Base-by-base conservation (phyloP, 2,329 filamentous ascomycete species). In the Harringtonia lauricola region DNA sequence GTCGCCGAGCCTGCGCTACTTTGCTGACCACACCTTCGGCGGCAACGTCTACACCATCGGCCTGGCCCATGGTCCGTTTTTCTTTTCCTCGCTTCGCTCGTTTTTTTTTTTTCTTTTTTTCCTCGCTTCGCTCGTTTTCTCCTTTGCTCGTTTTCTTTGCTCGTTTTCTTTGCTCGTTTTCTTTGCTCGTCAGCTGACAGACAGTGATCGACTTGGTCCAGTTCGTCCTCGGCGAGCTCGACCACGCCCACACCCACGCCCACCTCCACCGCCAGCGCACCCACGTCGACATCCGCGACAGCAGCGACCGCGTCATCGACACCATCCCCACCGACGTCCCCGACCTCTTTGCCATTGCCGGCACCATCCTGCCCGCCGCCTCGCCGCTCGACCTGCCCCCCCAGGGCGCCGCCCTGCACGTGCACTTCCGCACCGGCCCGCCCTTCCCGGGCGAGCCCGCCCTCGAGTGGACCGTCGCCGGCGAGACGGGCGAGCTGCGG, bases 401-500 rank as follows among this genome's bases (percentile, higher is more conserved):
- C 17, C 9, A 4, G 8, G 60, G 59, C 8, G 68, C 71, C 0
- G 63, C 64, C 0, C 51, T 74, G 0, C 62, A 63, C 1, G 49
- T 67, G n/a, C 64, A 64, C 5, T 64, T 70, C 48, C 66, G 68
- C 4, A 64, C 65, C 14, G 72, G 73, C 0, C 61, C 65, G 15
- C 62, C 67, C 0, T 75, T 76, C 53, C 65, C 65, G 0, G 67
- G 61, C 1, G 64, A 68, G 0, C 62, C 68, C 0, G 61, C 58
- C 2, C 52, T 73, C 0, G 55, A 64, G 1, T 78, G 73, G 69
- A 64, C 60, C 8, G 65, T 79, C 33, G 60, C 67, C 36, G 72
- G 74, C 18, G 66, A 71, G 41, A 67, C 64, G 47, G 72, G 71
- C 1, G 71, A 76, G 55, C 59, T 75, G 4, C 57, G 65, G 14